Evolutionary conservation across 257 asterid genomes (phyloP).

Genomic region (Solanum chmielewskii): DNA sequence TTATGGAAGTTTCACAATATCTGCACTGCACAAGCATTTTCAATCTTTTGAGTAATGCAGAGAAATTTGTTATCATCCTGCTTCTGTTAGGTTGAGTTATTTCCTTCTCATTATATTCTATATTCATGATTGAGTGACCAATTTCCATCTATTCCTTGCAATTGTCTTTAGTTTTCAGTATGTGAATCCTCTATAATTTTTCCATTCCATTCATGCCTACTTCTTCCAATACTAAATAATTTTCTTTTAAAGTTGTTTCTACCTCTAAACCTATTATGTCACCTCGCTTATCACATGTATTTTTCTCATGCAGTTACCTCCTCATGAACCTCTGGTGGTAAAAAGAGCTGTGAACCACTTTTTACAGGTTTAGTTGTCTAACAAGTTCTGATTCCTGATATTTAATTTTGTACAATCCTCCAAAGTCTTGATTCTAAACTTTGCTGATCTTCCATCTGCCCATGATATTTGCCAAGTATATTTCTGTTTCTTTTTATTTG

Average conservation of each 20-base stretch:
- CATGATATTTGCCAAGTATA: background rate
- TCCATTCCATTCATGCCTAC: background rate
- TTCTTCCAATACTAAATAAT: background rate
- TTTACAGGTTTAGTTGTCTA: conserved; percentile 48
- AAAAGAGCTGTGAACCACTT: conserved; percentile 79
- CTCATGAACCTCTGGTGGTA: conserved; percentile 79
- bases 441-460: background rate
- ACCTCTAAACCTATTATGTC: background rate
- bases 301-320: conserved; percentile 54
- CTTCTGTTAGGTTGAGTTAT: background rate
- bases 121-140: background rate
- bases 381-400: background rate
- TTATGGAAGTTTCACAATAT: background rate
- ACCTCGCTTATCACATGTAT: background rate
- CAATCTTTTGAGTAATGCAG: background rate
- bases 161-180: background rate
- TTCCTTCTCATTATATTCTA: background rate
- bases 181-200: background rate
- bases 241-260: background rate
- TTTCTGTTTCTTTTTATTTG: background rate
- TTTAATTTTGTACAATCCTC: background rate
- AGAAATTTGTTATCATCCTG: background rate
- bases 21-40: background rate
- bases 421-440: background rate
- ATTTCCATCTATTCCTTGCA: background rate